Percentiles rank a stretch among this genome's conserved stretches.
These are phyloP conservation scores for Suillus alpinus DNA, from an alignment of 768 basidiomycete species.

Conservation along the genomic window DNA sequence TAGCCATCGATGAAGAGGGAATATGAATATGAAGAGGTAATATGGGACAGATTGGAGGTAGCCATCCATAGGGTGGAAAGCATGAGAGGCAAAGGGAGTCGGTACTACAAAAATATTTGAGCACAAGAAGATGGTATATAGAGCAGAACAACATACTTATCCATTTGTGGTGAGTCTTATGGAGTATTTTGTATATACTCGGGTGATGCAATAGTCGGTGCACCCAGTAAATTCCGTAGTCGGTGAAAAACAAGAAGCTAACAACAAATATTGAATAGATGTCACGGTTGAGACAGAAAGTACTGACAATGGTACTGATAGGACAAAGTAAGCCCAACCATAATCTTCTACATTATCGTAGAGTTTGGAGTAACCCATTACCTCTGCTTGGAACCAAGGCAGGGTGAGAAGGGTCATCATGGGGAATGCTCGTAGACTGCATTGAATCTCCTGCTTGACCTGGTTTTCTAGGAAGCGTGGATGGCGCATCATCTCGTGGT, in stretches of 20 bases:
- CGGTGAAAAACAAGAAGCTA: conserved; percentile 84
- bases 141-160: conserved; percentile 58
- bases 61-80: conserved; percentile 96
- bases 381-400: conserved; percentile 93
- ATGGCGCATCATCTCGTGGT: conserved; percentile 93
- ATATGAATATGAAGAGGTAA: conserved; percentile 85
- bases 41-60: conserved; percentile 94
- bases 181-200: conserved; percentile 80
- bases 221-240: conserved; percentile 95
- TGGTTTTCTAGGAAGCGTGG: conserved; percentile 93
- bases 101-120: conserved; percentile 57
- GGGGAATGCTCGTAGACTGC: conserved; percentile 76
- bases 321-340: conserved; percentile 68
- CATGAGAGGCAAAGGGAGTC: conserved; percentile 95
- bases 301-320: conserved; percentile 68
- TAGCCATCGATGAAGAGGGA: conserved; percentile 83
- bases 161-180: conserved; percentile 99
- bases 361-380: conserved; percentile 75
- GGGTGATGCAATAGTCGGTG: conserved; percentile 89
- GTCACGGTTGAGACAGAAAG: background rate
- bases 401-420: conserved; percentile 79
- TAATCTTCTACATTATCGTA: conserved; percentile 81
- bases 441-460: conserved; percentile 73
- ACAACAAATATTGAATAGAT: background rate
- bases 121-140: conserved; percentile 8